phyloP scores from a whole-genome alignment of 2,329 filamentous ascomycete species.

The Cladosporium sp. region DNA sequence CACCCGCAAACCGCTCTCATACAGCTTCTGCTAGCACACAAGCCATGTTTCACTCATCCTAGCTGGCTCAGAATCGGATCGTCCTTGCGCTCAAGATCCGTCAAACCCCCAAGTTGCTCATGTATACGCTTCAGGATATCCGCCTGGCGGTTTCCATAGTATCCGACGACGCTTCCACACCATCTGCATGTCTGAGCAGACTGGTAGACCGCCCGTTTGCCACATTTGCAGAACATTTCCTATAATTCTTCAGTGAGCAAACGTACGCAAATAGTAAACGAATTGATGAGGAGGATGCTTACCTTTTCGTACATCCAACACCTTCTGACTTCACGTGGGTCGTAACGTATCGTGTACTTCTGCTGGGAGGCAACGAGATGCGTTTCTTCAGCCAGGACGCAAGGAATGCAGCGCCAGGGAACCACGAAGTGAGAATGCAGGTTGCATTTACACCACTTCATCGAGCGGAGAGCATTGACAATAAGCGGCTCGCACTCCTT shows the following conservation, averaged over 20 bases:
- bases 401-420: slow-evolving; percentile 12
- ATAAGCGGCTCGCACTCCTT: not conserved
- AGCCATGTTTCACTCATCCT: not conserved
- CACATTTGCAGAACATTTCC: not conserved
- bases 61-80: slow-evolving; percentile 12
- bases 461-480: not conserved
- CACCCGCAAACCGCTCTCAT: not conserved
- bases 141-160: too few species aligned
- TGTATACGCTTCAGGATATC: not conserved
- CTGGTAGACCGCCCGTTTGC: not conserved
- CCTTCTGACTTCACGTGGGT: not conserved
- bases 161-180: not conserved
- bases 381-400: not conserved
- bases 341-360: not conserved
- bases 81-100: not conserved
- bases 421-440: not conserved
- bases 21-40: not conserved
- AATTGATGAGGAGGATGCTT: not conserved
- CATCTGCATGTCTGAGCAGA: not conserved
- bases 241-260: too few species aligned
- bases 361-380: not conserved
- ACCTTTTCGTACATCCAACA: not conserved
- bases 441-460: not conserved
- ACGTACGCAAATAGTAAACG: too few species aligned
- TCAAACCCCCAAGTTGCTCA: not conserved